phyloP scores from a whole-genome alignment of 1,139 yeast species.

The Hyphopichia wangnamkhiaoensis region DNA sequence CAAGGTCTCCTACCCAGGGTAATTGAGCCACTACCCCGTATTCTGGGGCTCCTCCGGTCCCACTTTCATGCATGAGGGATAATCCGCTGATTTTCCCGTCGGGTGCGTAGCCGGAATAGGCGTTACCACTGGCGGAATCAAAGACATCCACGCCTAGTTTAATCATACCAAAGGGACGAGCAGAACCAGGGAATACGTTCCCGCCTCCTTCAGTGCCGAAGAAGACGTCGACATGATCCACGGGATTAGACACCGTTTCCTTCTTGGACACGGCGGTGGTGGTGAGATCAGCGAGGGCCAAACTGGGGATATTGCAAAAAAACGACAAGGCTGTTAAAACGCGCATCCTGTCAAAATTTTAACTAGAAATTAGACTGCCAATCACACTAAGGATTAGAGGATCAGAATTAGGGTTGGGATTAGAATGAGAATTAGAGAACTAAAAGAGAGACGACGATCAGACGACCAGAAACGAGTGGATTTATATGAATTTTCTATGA shows the following conservation, averaged over 20 bases:
- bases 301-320: neutral
- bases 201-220: constrained; percentile 39
- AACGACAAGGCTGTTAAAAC: neutral
- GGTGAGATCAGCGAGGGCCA: neutral
- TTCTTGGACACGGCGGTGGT: neutral
- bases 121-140: constrained; percentile 22
- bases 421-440: no score
- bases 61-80: constrained; percentile 42
- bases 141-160: constrained; percentile 38
- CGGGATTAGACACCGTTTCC: neutral
- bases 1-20: constrained; percentile 22
- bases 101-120: constrained; percentile 36
- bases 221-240: constrained; percentile 29
- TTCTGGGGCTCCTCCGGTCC: constrained; percentile 42
- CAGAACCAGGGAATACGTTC: constrained; percentile 38
- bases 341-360: neutral
- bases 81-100: constrained; percentile 32
- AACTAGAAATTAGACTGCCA: no score
- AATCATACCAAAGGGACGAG: constrained; percentile 42
- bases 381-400: no score
- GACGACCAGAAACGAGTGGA: no score
- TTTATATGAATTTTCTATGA: no score
- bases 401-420: no score
- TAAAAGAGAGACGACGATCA: no score
- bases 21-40: constrained; percentile 35